These are phyloP conservation scores for Volvariella volvacea DNA, from an alignment of 1,284 basidiomycete genomes.

Conservation along the genomic window DNA sequence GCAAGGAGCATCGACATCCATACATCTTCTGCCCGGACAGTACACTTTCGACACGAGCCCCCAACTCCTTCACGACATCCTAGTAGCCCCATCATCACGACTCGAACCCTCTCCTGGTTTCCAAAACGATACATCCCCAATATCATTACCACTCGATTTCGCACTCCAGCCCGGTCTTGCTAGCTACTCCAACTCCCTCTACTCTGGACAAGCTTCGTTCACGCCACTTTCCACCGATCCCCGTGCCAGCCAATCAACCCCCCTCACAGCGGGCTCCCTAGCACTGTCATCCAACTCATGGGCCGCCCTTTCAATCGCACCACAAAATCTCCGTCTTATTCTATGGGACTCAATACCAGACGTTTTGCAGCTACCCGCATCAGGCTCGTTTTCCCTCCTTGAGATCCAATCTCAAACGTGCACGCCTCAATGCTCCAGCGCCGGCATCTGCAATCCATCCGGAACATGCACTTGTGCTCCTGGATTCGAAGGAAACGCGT, in stretches of 20 bases:
- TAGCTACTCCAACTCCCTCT: slow-evolving; percentile 50
- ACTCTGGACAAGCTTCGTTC: slow-evolving; percentile 58
- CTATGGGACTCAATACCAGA: slow-evolving; percentile 80
- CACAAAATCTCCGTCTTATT: slow-evolving; percentile 48
- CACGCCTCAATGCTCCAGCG: slow-evolving; percentile 63
- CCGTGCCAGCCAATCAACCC: slow-evolving; percentile 40
- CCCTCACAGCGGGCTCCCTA: slow-evolving; percentile 49
- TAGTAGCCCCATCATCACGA: slow-evolving; percentile 56
- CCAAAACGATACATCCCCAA: slow-evolving; percentile 37
- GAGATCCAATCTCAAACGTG: slow-evolving; percentile 67
- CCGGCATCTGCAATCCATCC: slow-evolving; percentile 60
- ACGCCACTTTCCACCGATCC: slow-evolving; percentile 45
- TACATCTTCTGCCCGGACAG: slow-evolving; percentile 67
- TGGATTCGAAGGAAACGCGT: slow-evolving; percentile 71
- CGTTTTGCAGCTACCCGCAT: slow-evolving; percentile 51
- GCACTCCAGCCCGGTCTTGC: slow-evolving; percentile 59
- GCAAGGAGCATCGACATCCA: slow-evolving; percentile 39
- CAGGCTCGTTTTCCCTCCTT: slow-evolving; percentile 44
- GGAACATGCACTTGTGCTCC: slow-evolving; percentile 65
- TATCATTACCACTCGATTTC: slow-evolving; percentile 58
- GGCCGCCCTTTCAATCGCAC: slow-evolving; percentile 48
- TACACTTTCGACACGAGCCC: slow-evolving; percentile 67
- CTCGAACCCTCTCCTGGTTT: slow-evolving; percentile 59
- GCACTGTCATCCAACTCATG: slow-evolving; percentile 61
- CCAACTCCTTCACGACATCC: slow-evolving; percentile 56